These are phyloP conservation scores for Arachnomyces sp. DNA, from an alignment of 2,329 filamentous ascomycete genomes.

Conservation along the genomic window DNA sequence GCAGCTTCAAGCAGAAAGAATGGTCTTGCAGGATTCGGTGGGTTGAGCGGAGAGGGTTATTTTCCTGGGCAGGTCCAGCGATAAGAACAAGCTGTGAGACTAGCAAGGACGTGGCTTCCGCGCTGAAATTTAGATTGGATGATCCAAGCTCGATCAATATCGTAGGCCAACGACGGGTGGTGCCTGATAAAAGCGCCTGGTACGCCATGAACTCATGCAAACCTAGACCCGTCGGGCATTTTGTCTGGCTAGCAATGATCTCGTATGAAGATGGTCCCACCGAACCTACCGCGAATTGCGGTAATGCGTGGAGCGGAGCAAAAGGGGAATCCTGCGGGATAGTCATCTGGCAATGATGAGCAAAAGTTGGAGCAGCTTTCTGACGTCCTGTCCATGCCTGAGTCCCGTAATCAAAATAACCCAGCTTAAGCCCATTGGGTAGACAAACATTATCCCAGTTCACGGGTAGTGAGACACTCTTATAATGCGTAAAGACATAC, in stretches of 20 bases:
- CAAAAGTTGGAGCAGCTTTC: conserved; percentile 31
- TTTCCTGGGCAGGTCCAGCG: conserved; percentile 41
- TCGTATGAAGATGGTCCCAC: conserved; percentile 44
- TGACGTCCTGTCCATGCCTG: conserved; percentile 33
- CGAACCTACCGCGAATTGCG: conserved; percentile 23
- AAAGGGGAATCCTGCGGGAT: conserved; percentile 35
- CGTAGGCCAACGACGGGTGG: conserved; percentile 39
- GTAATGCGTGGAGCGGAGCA: conserved; percentile 17
- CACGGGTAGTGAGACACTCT: conserved; percentile 33
- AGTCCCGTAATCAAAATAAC: conserved; percentile 40
- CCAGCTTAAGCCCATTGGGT: conserved; percentile 40
- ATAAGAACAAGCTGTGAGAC: conserved; percentile 49
- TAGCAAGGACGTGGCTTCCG: conserved; percentile 42
- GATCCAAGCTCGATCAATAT: conserved; percentile 46
- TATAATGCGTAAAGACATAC: conserved; percentile 44
- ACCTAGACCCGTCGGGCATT: conserved; percentile 41
- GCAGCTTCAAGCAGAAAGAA: conserved; percentile 43
- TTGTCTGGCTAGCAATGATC: conserved; percentile 38
- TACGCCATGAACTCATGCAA: conserved; percentile 45
- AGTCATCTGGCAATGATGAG: conserved; percentile 36
- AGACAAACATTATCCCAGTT: conserved; percentile 37
- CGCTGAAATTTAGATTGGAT: conserved; percentile 54
- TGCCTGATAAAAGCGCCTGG: conserved; percentile 39
- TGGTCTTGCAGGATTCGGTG: conserved; percentile 47
- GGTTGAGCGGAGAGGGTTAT: conserved; percentile 34